phyloP scores from a whole-genome alignment of 495 filamentous ascomycete genomes.

The Lophiotrema nucula region DNA sequence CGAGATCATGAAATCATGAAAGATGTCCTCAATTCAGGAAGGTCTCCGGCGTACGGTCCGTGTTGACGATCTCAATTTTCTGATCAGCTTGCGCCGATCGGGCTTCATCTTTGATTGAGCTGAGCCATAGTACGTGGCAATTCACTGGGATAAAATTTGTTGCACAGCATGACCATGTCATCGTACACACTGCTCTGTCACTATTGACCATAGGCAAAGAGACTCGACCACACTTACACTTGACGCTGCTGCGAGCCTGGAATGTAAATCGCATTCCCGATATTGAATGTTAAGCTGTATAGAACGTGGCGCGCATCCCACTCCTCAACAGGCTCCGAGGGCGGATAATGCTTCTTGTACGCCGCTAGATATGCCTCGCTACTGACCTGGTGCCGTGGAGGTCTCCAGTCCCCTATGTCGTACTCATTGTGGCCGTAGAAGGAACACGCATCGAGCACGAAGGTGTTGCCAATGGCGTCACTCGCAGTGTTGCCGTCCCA shows the following conservation, averaged over 20 bases:
- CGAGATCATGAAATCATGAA: too few species aligned
- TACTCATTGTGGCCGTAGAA: slow-evolving; percentile 24
- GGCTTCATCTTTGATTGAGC: too few species aligned
- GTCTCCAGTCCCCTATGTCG: slow-evolving; percentile 19
- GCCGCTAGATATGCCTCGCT: slow-evolving; percentile 31
- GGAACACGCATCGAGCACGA: slow-evolving; percentile 15
- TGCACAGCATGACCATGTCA: too few species aligned
- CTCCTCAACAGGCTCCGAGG: slow-evolving; percentile 32
- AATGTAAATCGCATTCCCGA: slow-evolving; percentile 36
- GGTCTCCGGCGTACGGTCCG: too few species aligned
- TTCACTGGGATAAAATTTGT: too few species aligned
- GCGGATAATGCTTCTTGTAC: slow-evolving; percentile 34
- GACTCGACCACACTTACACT: too few species aligned
- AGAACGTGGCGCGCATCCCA: slow-evolving; percentile 37
- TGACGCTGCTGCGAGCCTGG: slow-evolving; percentile 29
- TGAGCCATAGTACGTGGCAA: too few species aligned
- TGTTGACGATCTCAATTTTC: too few species aligned
- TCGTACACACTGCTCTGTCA: too few species aligned
- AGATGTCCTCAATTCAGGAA: too few species aligned
- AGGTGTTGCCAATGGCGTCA: slow-evolving; percentile 14
- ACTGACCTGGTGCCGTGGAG: slow-evolving; percentile 34
- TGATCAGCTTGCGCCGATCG: too few species aligned
- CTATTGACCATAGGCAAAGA: too few species aligned
- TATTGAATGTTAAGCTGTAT: slow-evolving; percentile 38
- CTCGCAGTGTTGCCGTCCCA: slow-evolving; percentile 24